A percentile compares a stretch with the other conserved stretches of the same genome.
phyloP scores from a whole-genome alignment of 2,329 filamentous ascomycete species.

The Sordariomycetes sp. region DNA sequence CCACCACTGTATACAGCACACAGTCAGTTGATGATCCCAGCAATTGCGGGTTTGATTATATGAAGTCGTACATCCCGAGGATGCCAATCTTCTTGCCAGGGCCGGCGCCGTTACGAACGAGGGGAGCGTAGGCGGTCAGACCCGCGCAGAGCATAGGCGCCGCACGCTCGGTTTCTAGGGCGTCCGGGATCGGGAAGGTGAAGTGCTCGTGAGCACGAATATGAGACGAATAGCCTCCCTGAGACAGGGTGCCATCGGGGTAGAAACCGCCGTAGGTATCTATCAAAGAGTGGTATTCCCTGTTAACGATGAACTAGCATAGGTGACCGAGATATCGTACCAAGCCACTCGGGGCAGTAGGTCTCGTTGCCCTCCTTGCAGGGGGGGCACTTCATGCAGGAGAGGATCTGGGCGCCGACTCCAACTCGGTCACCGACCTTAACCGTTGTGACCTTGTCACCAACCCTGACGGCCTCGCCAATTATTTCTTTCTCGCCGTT shows the following conservation, averaged over 20 bases:
- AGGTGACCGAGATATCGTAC: constrained; percentile 3
- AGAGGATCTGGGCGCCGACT: constrained; percentile 40
- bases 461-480: constrained; percentile 27
- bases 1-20: constrained; percentile 25
- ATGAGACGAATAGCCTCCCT: constrained; percentile 38
- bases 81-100: constrained; percentile 51
- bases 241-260: constrained; percentile 39
- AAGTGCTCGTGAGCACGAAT: constrained; percentile 29
- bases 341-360: constrained; percentile 21
- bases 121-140: constrained; percentile 46
- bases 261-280: constrained; percentile 37
- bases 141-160: constrained; percentile 55
- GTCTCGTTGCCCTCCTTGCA: constrained; percentile 26
- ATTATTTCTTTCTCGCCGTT: constrained; percentile 25
- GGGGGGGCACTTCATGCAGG: constrained; percentile 31
- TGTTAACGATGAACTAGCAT: constrained; percentile 1
- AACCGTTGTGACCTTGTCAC: constrained; percentile 28
- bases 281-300: constrained; percentile 6
- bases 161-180: constrained; percentile 16
- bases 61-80: constrained; percentile 30
- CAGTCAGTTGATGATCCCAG: background rate
- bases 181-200: constrained; percentile 23
- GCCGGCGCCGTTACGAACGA: constrained; percentile 45
- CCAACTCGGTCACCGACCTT: constrained; percentile 45
- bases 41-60: no score